Percentiles rank a stretch among this genome's conserved stretches.
These are phyloP conservation scores for Hyaloscypha bicolor DNA, from an alignment of 495 filamentous ascomycete genomes.

Conservation along the genomic window DNA sequence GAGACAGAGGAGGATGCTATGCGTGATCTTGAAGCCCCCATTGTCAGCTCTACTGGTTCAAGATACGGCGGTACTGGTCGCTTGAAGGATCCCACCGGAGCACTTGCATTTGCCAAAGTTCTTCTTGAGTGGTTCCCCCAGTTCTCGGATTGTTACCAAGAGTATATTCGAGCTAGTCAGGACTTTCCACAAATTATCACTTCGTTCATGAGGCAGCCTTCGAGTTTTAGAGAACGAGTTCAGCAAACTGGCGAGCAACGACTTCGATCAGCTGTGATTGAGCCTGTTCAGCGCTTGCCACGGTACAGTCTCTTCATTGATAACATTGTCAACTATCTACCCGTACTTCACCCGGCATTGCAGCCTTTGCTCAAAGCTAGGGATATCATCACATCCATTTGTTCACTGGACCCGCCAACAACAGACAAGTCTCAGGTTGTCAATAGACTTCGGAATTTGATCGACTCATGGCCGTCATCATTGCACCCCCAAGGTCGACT, in stretches of 20 bases:
- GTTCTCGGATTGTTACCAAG: constrained; percentile 84
- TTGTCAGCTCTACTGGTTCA: constrained; percentile 48
- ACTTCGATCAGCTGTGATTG: constrained; percentile 89
- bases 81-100: constrained; percentile 70
- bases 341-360: constrained; percentile 80
- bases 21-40: constrained; percentile 61
- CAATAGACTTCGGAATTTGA: constrained; percentile 70
- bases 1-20: constrained; percentile 81
- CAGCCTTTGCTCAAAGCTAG: constrained; percentile 78
- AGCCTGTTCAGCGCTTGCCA: constrained; percentile 92
- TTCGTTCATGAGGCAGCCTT: constrained; percentile 71
- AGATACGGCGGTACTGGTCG: constrained; percentile 44
- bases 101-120: constrained; percentile 70
- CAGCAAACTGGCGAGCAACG: constrained; percentile 87
- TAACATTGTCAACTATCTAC: constrained; percentile 83
- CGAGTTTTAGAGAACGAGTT: constrained; percentile 77
- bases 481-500: constrained; percentile 76
- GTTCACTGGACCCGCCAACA: constrained; percentile 74
- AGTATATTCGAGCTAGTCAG: constrained; percentile 85
- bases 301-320: constrained; percentile 96
- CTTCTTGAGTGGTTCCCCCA: constrained; percentile 88
- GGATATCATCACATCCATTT: constrained; percentile 93
- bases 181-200: constrained; percentile 81
- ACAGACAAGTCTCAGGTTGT: constrained; percentile 70
- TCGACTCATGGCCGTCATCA: constrained; percentile 77